Conservation (phyloP, 495 filamentous ascomycete species). For the Chaetomium fimeti region DNA sequence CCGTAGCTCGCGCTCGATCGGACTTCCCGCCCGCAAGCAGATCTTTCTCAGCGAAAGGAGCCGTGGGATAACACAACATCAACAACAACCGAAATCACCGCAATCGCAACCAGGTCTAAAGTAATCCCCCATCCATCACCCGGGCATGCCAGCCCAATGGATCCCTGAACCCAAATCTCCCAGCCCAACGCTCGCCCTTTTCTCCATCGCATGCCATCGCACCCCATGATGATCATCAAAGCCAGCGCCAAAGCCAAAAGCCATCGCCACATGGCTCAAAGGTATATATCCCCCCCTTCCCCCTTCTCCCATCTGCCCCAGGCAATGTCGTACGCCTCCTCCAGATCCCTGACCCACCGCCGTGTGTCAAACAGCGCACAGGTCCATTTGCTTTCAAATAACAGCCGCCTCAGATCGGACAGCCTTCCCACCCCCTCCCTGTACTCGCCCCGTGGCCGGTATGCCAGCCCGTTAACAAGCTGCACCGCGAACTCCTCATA, state of each 20-base stretch:
- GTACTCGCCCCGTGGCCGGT: slow-evolving; percentile 42
- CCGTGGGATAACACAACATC: background rate
- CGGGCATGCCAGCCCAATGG: background rate
- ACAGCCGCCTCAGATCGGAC: slow-evolving; percentile 69
- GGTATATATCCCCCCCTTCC: slow-evolving; percentile 85
- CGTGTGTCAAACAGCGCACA: slow-evolving; percentile 88
- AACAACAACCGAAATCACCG: background rate
- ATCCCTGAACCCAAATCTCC: no score
- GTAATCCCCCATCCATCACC: background rate
- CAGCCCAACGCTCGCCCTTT: no score
- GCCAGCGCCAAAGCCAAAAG: no score
- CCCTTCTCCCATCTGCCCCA: slow-evolving; percentile 86
- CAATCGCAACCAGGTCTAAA: background rate
- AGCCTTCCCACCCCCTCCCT: slow-evolving; percentile 66
- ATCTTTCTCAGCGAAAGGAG: background rate
- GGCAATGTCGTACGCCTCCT: slow-evolving; percentile 81
- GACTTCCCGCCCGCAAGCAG: background rate
- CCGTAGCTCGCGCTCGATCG: background rate
- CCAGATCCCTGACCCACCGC: slow-evolving; percentile 89
- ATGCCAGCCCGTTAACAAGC: slow-evolving; percentile 66
- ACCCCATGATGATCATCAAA: no score
- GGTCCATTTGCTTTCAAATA: slow-evolving; percentile 78
- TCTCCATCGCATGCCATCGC: background rate
- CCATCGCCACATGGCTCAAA: slow-evolving; percentile 33
- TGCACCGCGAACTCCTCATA: slow-evolving; percentile 81